A percentile compares a stretch with the other conserved stretches of the same genome.
Conservation (phyloP, 2,329 filamentous ascomycete species). For the Trichoderma harzianum region DNA sequence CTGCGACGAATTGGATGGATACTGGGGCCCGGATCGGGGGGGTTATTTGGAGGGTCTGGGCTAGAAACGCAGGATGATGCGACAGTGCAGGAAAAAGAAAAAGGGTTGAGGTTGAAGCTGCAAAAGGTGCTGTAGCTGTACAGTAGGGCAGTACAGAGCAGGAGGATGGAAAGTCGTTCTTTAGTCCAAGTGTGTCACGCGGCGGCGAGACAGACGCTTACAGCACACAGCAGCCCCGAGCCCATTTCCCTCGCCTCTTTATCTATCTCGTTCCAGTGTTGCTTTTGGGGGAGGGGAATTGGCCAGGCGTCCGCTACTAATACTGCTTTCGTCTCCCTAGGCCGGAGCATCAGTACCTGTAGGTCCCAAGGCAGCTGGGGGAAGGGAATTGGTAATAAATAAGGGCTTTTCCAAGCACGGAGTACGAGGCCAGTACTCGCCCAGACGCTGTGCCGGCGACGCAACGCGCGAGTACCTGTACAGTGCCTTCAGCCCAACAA, state of each 20-base stretch:
- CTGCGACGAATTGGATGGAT: constrained; percentile 16
- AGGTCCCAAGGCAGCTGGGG: background rate
- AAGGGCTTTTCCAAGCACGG: background rate
- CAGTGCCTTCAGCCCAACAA: background rate
- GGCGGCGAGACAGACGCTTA: constrained; percentile 14
- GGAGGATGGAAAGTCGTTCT: background rate
- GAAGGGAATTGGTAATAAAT: background rate
- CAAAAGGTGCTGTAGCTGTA: background rate
- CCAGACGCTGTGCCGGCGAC: background rate
- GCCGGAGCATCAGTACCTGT: constrained; percentile 10
- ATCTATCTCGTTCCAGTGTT: background rate
- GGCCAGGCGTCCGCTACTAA: constrained; percentile 1
- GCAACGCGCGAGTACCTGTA: background rate
- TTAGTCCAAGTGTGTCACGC: constrained; percentile 9
- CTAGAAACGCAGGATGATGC: constrained; percentile 11
- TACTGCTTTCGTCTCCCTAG: constrained; percentile 1
- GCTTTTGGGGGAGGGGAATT: background rate
- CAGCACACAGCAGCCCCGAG: constrained; percentile 9
- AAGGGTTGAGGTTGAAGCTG: background rate
- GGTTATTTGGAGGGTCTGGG: background rate
- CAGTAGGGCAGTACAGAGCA: background rate
- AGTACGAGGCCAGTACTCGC: background rate
- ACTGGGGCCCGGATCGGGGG: constrained; percentile 9
- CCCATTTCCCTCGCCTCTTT: constrained; percentile 1
- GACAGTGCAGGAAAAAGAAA: background rate